These are phyloP conservation scores for Pharnaceum exiguum DNA, from an alignment of 148 eudicot genomes.

Conservation along the genomic window DNA sequence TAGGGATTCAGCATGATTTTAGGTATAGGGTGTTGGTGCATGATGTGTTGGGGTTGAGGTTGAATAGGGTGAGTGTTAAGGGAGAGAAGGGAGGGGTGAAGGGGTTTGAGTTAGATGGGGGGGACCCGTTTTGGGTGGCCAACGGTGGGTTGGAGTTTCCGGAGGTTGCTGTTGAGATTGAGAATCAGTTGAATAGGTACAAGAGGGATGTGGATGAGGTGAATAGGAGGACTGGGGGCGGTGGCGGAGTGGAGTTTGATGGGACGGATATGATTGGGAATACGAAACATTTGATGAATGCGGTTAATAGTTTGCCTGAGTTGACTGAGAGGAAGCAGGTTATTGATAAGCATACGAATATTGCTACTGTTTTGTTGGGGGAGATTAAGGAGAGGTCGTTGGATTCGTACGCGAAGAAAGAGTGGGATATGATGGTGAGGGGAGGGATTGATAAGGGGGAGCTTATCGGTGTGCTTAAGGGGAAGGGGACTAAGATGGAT, in stretches of 20 bases:
- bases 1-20: slow-evolving; percentile 90
- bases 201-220: slow-evolving; percentile 94
- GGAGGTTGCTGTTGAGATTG: slow-evolving; percentile 91
- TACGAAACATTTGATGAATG: slow-evolving; percentile 92
- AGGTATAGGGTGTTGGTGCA: slow-evolving; percentile 93
- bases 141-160: slow-evolving; percentile 90
- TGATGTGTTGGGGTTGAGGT: slow-evolving; percentile 81
- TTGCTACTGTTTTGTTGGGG: slow-evolving; percentile 79
- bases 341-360: slow-evolving; percentile 92
- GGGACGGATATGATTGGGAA: slow-evolving; percentile 92
- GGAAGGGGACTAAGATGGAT: slow-evolving; percentile 78
- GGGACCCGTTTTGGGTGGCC: slow-evolving; percentile 79
- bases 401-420: slow-evolving; percentile 85
- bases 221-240: slow-evolving; percentile 82
- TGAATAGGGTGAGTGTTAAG: slow-evolving; percentile 73
- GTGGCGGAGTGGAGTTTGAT: slow-evolving; percentile 77
- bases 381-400: slow-evolving; percentile 89
- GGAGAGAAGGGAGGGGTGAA: slow-evolving; percentile 89
- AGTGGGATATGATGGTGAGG: slow-evolving; percentile 88
- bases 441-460: slow-evolving; percentile 80
- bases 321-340: slow-evolving; percentile 87
- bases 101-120: slow-evolving; percentile 67
- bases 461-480: slow-evolving; percentile 72
- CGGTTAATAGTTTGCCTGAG: slow-evolving; percentile 91
- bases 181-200: slow-evolving; percentile 78